These are phyloP conservation scores for Gynostemma pentaphyllum DNA, from an alignment of 306 rosid species.

Conservation along the genomic window DNA sequence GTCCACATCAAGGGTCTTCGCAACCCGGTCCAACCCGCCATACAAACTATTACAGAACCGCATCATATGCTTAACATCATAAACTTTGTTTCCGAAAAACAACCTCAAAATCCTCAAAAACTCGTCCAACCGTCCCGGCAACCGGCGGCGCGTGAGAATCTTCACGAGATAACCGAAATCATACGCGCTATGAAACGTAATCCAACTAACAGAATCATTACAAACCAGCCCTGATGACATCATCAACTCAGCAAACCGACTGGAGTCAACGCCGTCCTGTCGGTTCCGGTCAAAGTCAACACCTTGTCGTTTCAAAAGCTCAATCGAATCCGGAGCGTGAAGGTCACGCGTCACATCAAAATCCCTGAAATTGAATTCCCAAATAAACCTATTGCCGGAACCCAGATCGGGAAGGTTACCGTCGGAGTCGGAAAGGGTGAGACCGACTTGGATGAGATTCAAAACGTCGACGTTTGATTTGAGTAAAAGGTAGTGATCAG, in stretches of 20 bases:
- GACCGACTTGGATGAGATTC: constrained; percentile 63
- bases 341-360: constrained; percentile 37
- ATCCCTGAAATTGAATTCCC: constrained; percentile 73
- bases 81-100: constrained; percentile 45
- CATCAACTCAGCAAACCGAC: constrained; percentile 34
- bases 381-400: constrained; percentile 25
- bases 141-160: constrained; percentile 29
- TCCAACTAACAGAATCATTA: constrained; percentile 49
- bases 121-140: constrained; percentile 30
- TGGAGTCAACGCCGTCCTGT: constrained; percentile 27
- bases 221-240: constrained; percentile 57
- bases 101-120: constrained; percentile 25
- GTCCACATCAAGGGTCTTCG: constrained; percentile 36
- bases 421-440: constrained; percentile 49
- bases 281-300: constrained; percentile 44
- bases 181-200: constrained; percentile 62
- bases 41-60: constrained; percentile 40
- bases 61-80: constrained; percentile 67
- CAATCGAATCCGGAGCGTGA: constrained; percentile 49
- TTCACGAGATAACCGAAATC: constrained; percentile 64
- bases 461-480: constrained; percentile 72
- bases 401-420: constrained; percentile 65
- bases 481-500: constrained; percentile 42
- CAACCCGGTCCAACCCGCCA: constrained; percentile 71
- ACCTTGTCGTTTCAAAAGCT: constrained; percentile 51